Evolutionary conservation across 306 rosid genomes (phyloP).

Genomic region (Quercus dentata): DNA sequence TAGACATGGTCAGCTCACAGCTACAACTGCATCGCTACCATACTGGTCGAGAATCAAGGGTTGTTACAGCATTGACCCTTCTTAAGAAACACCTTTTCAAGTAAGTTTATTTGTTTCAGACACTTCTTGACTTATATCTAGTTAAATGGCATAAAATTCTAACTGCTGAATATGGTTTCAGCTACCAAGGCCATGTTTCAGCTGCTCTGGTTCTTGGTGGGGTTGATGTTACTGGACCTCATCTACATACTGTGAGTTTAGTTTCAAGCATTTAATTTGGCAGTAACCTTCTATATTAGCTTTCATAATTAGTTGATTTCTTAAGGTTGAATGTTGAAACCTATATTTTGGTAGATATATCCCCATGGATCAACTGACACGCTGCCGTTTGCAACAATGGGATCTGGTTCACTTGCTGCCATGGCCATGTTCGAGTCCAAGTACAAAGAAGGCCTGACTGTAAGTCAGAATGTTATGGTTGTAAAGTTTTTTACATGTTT

Average conservation of each 20-base stretch:
- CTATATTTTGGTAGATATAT: slow-evolving; percentile 38
- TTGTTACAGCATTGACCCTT: slow-evolving; percentile 52
- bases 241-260: slow-evolving; percentile 79
- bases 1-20: slow-evolving; percentile 98
- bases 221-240: slow-evolving; percentile 59
- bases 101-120: slow-evolving; percentile 16
- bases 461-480: slow-evolving; percentile 25
- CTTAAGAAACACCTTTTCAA: slow-evolving; percentile 59
- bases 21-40: slow-evolving; percentile 89
- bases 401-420: slow-evolving; percentile 64
- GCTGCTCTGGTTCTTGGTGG: slow-evolving; percentile 74
- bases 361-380: slow-evolving; percentile 73
- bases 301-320: slow-evolving; percentile 13
- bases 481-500: neutral
- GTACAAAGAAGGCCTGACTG: slow-evolving; percentile 69
- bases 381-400: slow-evolving; percentile 60
- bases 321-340: neutral
- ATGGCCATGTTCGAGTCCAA: slow-evolving; percentile 59
- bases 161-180: slow-evolving; percentile 13
- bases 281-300: neutral
- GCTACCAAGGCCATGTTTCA: slow-evolving; percentile 52
- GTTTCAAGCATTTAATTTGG: slow-evolving; percentile 11
- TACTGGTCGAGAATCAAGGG: slow-evolving; percentile 76
- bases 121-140: neutral
- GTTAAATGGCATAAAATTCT: neutral